Evolutionary conservation across 345 rosid species (phyloP).

Genomic region (Capsella bursapastoris): DNA sequence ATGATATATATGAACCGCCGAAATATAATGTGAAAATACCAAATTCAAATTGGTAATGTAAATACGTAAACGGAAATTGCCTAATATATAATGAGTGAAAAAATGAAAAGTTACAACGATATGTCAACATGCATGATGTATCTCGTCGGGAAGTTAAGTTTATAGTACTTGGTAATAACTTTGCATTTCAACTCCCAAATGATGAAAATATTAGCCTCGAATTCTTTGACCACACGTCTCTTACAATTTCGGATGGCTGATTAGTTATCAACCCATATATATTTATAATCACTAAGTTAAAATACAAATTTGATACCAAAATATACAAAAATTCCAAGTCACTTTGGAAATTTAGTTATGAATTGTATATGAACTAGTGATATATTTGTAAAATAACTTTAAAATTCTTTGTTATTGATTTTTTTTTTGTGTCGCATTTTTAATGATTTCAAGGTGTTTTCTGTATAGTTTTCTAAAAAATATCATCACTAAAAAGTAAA

Average conservation of each 20-base stretch:
- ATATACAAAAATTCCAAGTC: background rate
- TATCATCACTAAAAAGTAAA: too few relatives aligned
- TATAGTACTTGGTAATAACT: background rate
- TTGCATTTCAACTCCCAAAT: background rate
- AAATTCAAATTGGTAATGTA: conserved; percentile 17
- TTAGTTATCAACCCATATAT: too few relatives aligned
- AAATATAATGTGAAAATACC: conserved; percentile 33
- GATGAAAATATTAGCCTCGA: background rate
- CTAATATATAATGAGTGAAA: conserved; percentile 18
- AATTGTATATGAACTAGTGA: background rate
- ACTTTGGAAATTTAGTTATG: background rate
- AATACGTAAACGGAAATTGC: conserved; percentile 33
- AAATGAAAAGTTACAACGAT: background rate
- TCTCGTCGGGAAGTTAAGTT: background rate
- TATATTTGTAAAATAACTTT: background rate
- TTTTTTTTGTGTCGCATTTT: too few relatives aligned
- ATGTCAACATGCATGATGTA: background rate
- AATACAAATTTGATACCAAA: background rate
- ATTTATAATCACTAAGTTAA: background rate
- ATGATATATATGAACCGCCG: background rate
- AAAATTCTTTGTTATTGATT: too few relatives aligned
- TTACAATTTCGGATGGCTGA: background rate
- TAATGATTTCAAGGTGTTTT: too few relatives aligned
- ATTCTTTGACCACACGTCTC: background rate
- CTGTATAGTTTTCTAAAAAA: too few relatives aligned